Conservation (phyloP, 148 eudicot species). For the Diospyros lotus region DNA sequence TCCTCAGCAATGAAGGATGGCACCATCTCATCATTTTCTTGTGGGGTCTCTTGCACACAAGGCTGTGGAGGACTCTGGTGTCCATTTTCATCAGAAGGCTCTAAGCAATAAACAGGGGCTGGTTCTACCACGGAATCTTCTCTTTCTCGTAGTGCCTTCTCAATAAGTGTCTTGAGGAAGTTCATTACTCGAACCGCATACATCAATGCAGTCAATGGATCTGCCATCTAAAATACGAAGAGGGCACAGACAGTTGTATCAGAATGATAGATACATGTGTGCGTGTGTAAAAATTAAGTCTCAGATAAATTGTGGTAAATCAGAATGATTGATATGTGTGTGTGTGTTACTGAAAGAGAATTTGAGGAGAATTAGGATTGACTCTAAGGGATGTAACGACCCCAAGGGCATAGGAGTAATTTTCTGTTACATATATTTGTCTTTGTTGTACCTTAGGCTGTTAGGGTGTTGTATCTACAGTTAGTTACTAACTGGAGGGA, state of each 20-base stretch:
- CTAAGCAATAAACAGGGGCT: conserved; percentile 34
- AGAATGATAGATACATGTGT: too few relatives aligned
- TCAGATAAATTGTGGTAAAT: too few relatives aligned
- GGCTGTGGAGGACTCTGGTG: conserved; percentile 57
- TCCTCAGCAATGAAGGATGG: conserved; percentile 40
- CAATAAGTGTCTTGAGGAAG: conserved; percentile 84
- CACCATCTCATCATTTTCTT: conserved; percentile 40
- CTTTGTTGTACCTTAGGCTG: too few relatives aligned
- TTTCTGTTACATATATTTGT: too few relatives aligned
- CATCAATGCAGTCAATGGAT: conserved; percentile 93
- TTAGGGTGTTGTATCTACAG: too few relatives aligned
- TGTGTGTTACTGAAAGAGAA: too few relatives aligned
- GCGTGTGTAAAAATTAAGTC: too few relatives aligned
- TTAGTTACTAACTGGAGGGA: too few relatives aligned
- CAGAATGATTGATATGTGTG: too few relatives aligned
- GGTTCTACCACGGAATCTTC: conserved; percentile 50
- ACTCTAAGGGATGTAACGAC: too few relatives aligned
- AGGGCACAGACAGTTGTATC: neutral
- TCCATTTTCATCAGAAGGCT: conserved; percentile 63
- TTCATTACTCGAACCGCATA: conserved; percentile 94
- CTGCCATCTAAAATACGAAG: conserved; percentile 64
- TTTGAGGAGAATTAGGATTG: too few relatives aligned
- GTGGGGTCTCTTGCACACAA: conserved; percentile 25
- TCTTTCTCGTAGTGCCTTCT: conserved; percentile 61
- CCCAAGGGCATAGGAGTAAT: too few relatives aligned